Conservation (phyloP, 345 rosid species). For the Alliaria petiolata region DNA sequence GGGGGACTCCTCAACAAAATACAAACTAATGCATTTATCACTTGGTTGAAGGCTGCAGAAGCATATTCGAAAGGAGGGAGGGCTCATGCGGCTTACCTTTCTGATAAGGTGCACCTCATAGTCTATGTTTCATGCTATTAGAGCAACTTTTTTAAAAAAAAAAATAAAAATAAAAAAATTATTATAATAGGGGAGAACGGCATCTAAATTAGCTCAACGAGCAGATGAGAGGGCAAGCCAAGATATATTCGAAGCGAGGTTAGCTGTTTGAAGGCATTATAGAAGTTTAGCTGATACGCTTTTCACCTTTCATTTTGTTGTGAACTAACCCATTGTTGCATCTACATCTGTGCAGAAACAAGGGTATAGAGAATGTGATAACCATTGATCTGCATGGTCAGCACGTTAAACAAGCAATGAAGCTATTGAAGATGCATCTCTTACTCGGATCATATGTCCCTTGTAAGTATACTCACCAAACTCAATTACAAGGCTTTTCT, state of each 20-base stretch:
- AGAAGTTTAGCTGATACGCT: background rate
- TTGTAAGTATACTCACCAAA: conserved; percentile 48
- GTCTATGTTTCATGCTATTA: background rate
- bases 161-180: too few relatives aligned
- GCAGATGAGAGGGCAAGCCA: conserved; percentile 92
- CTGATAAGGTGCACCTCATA: conserved; percentile 59
- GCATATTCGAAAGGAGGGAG: conserved; percentile 75
- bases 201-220: conserved; percentile 49
- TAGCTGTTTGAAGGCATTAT: conserved; percentile 17
- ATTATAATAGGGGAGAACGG: conserved; percentile 48
- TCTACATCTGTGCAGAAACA: conserved; percentile 58
- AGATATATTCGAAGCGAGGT: conserved; percentile 85
- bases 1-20: background rate
- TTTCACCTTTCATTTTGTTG: background rate
- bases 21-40: background rate
- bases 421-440: conserved; percentile 69
- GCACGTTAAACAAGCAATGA: conserved; percentile 87
- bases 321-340: conserved; percentile 20
- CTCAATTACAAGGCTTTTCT: background rate
- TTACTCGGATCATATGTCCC: conserved; percentile 56
- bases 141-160: background rate
- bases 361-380: conserved; percentile 66
- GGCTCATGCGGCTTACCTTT: conserved; percentile 67
- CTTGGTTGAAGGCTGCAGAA: conserved; percentile 56
- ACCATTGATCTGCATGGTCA: conserved; percentile 97